A percentile compares a stretch with the other conserved stretches of the same genome.
phyloP scores from a whole-genome alignment of 768 basidiomycete species.

The Guyanaporus albipodus region DNA sequence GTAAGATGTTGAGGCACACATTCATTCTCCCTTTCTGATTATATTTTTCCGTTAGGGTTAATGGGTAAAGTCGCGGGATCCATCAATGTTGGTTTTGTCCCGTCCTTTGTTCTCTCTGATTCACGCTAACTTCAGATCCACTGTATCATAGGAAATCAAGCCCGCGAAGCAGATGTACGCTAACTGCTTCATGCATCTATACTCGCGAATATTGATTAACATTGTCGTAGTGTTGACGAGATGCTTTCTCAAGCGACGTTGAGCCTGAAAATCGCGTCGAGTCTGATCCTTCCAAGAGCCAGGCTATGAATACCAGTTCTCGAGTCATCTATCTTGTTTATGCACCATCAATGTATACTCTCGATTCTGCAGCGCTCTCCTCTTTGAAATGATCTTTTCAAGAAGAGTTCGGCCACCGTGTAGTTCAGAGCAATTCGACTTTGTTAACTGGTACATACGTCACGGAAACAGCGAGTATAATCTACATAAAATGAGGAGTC shows the following conservation, averaged over 20 bases:
- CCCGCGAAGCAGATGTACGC: constrained; percentile 80
- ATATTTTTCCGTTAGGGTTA: constrained; percentile 44
- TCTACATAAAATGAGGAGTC: too few species aligned
- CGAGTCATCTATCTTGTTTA: not conserved
- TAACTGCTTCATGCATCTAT: not conserved
- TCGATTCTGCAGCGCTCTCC: too few species aligned
- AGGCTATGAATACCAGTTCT: constrained; percentile 38
- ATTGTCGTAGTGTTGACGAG: constrained; percentile 66
- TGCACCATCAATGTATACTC: not conserved
- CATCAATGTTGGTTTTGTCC: constrained; percentile 45
- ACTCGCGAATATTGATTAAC: constrained; percentile 8
- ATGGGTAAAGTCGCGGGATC: constrained; percentile 78
- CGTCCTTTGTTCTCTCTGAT: not conserved
- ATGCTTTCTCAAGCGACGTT: constrained; percentile 67
- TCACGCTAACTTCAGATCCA: constrained; percentile 3
- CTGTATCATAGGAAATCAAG: constrained; percentile 57
- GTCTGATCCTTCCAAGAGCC: constrained; percentile 40
- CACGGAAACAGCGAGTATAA: too few species aligned
- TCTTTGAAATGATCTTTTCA: too few species aligned
- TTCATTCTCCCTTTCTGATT: not conserved
- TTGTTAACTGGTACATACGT: too few species aligned
- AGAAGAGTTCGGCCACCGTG: too few species aligned
- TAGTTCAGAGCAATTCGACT: too few species aligned
- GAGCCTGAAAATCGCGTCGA: constrained; percentile 45
- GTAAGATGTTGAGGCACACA: constrained; percentile 47